Evolutionary conservation across 495 filamentous ascomycete species (phyloP).

Genomic region (Lineolata rhizophorae): DNA sequence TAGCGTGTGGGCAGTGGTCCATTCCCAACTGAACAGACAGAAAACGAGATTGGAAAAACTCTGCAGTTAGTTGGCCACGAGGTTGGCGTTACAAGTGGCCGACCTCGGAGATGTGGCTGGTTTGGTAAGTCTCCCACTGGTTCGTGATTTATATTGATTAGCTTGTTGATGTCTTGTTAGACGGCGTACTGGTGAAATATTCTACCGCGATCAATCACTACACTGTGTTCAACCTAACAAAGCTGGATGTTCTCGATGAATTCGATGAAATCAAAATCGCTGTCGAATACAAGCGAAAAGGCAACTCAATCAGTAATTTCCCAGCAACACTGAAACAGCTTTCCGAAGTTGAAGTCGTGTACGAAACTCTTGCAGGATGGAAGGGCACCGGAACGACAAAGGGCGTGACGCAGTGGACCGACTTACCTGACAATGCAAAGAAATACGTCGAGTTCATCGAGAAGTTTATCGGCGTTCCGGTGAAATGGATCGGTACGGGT

Average conservation of each 20-base stretch:
- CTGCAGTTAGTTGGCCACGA: slow-evolving; percentile 41
- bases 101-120: slow-evolving; percentile 72
- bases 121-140: slow-evolving; percentile 28
- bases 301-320: slow-evolving; percentile 32
- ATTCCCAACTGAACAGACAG: slow-evolving; percentile 66
- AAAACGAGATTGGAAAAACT: slow-evolving; percentile 38
- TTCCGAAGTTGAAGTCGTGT: slow-evolving; percentile 37
- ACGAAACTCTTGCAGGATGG: slow-evolving; percentile 65
- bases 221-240: slow-evolving; percentile 58
- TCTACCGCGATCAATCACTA: slow-evolving; percentile 22
- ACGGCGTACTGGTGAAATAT: slow-evolving; percentile 71
- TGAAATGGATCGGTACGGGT: slow-evolving; percentile 65
- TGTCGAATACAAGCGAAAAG: slow-evolving; percentile 40
- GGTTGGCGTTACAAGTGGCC: slow-evolving; percentile 68
- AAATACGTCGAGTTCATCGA: slow-evolving; percentile 65
- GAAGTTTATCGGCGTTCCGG: slow-evolving; percentile 42
- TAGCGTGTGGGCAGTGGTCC: slow-evolving; percentile 53
- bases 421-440: slow-evolving; percentile 52
- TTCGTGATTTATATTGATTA: slow-evolving; percentile 47
- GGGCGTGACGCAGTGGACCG: slow-evolving; percentile 32
- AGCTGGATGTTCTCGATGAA: slow-evolving; percentile 69
- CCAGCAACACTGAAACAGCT: slow-evolving; percentile 46
- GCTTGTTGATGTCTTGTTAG: slow-evolving; percentile 50
- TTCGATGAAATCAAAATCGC: slow-evolving; percentile 66
- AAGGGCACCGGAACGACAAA: slow-evolving; percentile 35